Evolutionary conservation across 805 yeast genomes (phyloP), one percentile per base, ranked within the genome.

Genomic region (Henningerozyma blattae): DNA sequence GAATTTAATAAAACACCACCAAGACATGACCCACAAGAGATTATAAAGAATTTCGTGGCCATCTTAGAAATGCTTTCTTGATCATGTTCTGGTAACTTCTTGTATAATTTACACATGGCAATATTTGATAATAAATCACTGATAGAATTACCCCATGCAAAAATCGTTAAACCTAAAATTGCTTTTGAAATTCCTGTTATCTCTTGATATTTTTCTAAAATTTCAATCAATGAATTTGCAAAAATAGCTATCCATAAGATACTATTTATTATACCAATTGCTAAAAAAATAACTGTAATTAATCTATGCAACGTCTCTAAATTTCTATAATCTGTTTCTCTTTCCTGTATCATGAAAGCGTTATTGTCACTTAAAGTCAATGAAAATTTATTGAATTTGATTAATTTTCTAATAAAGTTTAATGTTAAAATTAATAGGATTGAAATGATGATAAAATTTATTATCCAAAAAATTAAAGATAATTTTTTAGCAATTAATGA

Each of bases 1-100:
- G 80, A 61, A 36, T 89, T 80, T 28, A 93, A 58, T 40, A 89
- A 59, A 0, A 95, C 96, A 0, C 96, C 87, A 0, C 97, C 98
- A 45, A 87, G 73, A 50, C 97, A 87, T 0, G 97, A 95, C 15
- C 87, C 79, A 15, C 87, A 64, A 0, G 97, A 95, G 80, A 91
- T 85, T 28, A 80, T 64, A 1, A 95, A 89, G 62, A 73, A 79
- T 1, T 93, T 94, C 64, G 61, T 45, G 1, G 60, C 55, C 15
- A 47, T 30, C 4, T 39, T 34, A 4, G 36, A 33, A 15, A 42
- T 34, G 24, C 48, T 39, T 13, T 41, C 40, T 4, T 36, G 18
- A n/a, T 44, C 44, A 9, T 39, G 30, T 9, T 36, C 38, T 10
- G 59, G 56, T 17, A 41, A 31, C 27, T 49, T 50, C 12, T 45